Conservation (phyloP, 495 filamentous ascomycete species). For the Hypoxylon rickii region DNA sequence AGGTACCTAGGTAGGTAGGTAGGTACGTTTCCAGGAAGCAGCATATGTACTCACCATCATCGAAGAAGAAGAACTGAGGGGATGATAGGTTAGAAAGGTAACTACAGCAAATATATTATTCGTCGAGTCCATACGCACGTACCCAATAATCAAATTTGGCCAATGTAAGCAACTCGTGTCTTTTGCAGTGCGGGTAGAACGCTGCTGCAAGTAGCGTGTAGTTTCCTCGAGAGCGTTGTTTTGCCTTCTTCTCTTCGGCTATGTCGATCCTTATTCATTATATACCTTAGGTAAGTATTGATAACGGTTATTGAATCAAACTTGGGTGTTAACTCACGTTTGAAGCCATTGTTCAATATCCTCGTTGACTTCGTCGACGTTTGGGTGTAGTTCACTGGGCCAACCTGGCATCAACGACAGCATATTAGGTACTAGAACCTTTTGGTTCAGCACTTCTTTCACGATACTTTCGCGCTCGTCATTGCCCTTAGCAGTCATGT, state of each 20-base stretch:
- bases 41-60: slow-evolving; percentile 31
- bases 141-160: slow-evolving; percentile 37
- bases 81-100: background rate
- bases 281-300: too few relatives aligned
- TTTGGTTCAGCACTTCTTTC: slow-evolving; percentile 32
- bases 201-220: slow-evolving; percentile 31
- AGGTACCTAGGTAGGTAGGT: too few relatives aligned
- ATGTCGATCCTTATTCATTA: slow-evolving; percentile 24
- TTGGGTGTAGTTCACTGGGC: slow-evolving; percentile 30
- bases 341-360: slow-evolving; percentile 35
- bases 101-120: background rate
- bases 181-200: slow-evolving; percentile 38
- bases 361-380: slow-evolving; percentile 32
- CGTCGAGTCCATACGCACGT: background rate
- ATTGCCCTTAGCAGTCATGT: background rate
- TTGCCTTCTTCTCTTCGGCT: slow-evolving; percentile 33
- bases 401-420: slow-evolving; percentile 37
- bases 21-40: too few relatives aligned
- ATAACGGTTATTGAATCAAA: too few relatives aligned
- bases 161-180: slow-evolving; percentile 30
- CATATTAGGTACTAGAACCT: slow-evolving; percentile 32
- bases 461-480: slow-evolving; percentile 33
- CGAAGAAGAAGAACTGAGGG: slow-evolving; percentile 36
- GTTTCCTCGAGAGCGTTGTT: slow-evolving; percentile 34
- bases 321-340: slow-evolving; percentile 29